A percentile compares a stretch with the other conserved stretches of the same genome.
These are phyloP conservation scores for Yueomyces sinensis DNA, from an alignment of 805 yeast species.

Conservation along the genomic window DNA sequence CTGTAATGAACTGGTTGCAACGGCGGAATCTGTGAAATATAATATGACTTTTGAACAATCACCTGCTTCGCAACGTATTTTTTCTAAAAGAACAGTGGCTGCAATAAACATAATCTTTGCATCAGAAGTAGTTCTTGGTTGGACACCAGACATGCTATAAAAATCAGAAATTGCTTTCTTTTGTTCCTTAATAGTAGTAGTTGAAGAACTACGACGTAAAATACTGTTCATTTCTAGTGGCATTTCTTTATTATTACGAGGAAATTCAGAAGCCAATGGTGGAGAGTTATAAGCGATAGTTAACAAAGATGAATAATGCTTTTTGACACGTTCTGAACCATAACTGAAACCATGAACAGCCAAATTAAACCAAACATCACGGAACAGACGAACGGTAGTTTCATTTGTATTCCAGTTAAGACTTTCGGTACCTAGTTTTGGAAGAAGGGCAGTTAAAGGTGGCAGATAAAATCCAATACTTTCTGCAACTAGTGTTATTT, in stretches of 20 bases:
- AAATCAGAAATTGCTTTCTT: conserved; percentile 36
- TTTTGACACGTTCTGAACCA: conserved; percentile 38
- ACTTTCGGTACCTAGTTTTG: conserved; percentile 37
- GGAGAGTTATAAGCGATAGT: conserved; percentile 80
- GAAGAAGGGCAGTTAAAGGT: conserved; percentile 68
- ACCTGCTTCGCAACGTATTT: conserved; percentile 65
- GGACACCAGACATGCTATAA: conserved; percentile 32
- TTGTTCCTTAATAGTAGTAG: conserved; percentile 65
- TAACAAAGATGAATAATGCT: conserved; percentile 36
- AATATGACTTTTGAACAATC: conserved; percentile 63
- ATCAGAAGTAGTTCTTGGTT: conserved; percentile 43
- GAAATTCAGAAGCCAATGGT: conserved; percentile 68
- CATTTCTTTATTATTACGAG: conserved; percentile 77
- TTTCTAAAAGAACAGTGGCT: conserved; percentile 68
- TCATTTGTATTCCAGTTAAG: conserved; percentile 28
- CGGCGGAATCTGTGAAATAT: conserved; percentile 80
- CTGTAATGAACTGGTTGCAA: conserved; percentile 54
- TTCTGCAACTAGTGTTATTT: conserved; percentile 55
- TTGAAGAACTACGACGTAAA: conserved; percentile 78
- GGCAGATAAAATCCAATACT: conserved; percentile 50
- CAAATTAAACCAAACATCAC: conserved; percentile 90
- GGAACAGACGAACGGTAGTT: conserved; percentile 44
- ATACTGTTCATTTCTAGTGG: conserved; percentile 87
- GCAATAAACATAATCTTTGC: conserved; percentile 81
- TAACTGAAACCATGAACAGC: conserved; percentile 80